A percentile compares a stretch with the other conserved stretches of the same genome.
Evolutionary conservation across 495 filamentous ascomycete genomes (phyloP).

Genomic region (Extremus antarcticus): DNA sequence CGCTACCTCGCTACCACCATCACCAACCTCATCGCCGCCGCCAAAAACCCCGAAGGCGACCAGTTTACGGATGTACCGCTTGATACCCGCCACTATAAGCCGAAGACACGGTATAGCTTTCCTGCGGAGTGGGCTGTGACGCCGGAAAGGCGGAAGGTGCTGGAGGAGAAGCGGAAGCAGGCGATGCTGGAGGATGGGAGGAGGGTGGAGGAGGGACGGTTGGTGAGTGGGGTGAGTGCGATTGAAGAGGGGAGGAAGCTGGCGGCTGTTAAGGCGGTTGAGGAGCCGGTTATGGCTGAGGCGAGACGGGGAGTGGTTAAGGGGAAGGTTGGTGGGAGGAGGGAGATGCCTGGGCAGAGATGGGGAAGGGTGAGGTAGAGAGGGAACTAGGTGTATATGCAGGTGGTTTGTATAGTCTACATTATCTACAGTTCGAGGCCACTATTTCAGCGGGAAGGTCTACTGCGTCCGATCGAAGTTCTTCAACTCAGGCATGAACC

Average conservation of each 20-base stretch:
- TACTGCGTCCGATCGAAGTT: constrained; percentile 23
- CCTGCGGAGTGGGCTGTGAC: constrained; percentile 75
- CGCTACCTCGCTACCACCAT: constrained; percentile 76
- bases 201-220: constrained; percentile 35
- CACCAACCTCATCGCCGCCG: constrained; percentile 58
- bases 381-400: background rate
- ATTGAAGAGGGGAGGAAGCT: constrained; percentile 37
- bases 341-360: constrained; percentile 14
- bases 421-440: background rate
- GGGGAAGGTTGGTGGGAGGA: constrained; percentile 10
- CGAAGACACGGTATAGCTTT: constrained; percentile 56
- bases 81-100: constrained; percentile 76
- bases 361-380: background rate
- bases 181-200: constrained; percentile 37
- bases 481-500: constrained; percentile 34
- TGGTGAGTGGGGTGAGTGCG: constrained; percentile 45
- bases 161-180: constrained; percentile 48
- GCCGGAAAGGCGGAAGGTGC: constrained; percentile 49
- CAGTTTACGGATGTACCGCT: constrained; percentile 82
- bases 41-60: constrained; percentile 56
- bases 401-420: background rate
- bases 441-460: no score
- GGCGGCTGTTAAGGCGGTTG: constrained; percentile 9
- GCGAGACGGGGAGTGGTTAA: constrained; percentile 9
- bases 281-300: constrained; percentile 27